Evolutionary conservation across 177 flowering plant species (phyloP).

Genomic region (Telopea speciosissima): DNA sequence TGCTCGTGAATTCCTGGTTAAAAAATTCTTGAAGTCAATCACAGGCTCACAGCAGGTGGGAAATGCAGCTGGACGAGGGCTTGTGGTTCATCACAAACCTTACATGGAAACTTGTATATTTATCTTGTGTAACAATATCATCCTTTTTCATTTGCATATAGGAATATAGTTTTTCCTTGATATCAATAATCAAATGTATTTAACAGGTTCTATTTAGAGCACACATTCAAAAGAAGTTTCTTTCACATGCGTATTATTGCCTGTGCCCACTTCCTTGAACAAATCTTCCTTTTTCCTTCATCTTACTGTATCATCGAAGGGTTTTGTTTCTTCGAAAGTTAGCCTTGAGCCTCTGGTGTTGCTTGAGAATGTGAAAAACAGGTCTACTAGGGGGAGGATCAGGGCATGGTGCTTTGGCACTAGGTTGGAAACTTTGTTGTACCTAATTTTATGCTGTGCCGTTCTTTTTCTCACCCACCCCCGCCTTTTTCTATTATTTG

Average conservation of each 20-base stretch:
- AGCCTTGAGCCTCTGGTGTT: too few species aligned
- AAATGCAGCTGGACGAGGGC: not conserved
- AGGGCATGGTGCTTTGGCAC: too few species aligned
- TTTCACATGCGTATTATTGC: not conserved
- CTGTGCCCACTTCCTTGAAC: not conserved
- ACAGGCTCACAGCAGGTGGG: not conserved
- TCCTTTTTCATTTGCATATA: not conserved
- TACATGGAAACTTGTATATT: not conserved
- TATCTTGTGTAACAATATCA: not conserved
- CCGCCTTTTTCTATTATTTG: too few species aligned
- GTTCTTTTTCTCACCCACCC: too few species aligned
- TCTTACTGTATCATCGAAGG: not conserved
- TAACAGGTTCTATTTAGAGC: not conserved
- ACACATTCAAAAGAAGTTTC: not conserved
- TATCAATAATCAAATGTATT: not conserved
- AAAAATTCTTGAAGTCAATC: not conserved
- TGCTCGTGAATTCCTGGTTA: not conserved
- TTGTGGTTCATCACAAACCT: not conserved
- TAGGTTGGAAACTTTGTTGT: too few species aligned
- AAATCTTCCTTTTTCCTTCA: not conserved
- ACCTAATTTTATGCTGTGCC: too few species aligned
- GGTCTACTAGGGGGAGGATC: too few species aligned
- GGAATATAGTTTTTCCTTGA: not conserved
- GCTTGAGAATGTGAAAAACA: too few species aligned
- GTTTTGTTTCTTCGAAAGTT: not conserved